Evolutionary conservation across 2,329 filamentous ascomycete species (phyloP), one percentile per base, ranked within the genome.

Genomic region (Pleochaeta shiraiana): DNA sequence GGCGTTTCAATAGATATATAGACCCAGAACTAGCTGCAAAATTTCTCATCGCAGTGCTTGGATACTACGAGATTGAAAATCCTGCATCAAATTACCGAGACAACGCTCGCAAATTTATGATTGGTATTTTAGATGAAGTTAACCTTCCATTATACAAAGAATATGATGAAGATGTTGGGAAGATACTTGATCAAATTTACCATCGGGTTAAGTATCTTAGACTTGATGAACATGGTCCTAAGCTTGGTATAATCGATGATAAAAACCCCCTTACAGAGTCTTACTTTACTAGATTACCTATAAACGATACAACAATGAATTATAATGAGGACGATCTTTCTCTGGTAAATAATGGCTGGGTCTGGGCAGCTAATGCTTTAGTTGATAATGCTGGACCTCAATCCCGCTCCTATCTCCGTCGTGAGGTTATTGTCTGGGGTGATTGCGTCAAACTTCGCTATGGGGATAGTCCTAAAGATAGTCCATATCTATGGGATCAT

Each of bases 381-480:
- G 81, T 89, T 53, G 93, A 98, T 76, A 93, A 97, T 71, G 93
- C 93, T 33, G 95, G 95, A 0, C 87, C 90, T 0, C 79, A 88
- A 59, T 95, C 92, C 9, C 85, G 86, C 65, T 90, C 92, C n/a
- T 98, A 98, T 72, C 81, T 98, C n/a, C 83, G 90, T 63, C 83
- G 93, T 69, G 90, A 98, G 74, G 90, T 98, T 66, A 97, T 98
- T 69, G 88, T 96, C 33, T 98, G 93, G 93, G 91, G 92, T 16
- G 93, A 98, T 73, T 98, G 95, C 73, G 93, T 97, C 67, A 98
- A 98, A 77, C 80, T 98, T 64, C 85, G 93, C 21, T 98, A 97
- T 72, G 93, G 93, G 37, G 80, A 78, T 30, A 79, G 83, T 0
- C 87, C 86, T 0, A 76, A 91, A 64, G 93, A 97, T 73, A 97